phyloP scores from a whole-genome alignment of 371 early-diverging fungal genomes.

The Syncephalastrum sp. region DNA sequence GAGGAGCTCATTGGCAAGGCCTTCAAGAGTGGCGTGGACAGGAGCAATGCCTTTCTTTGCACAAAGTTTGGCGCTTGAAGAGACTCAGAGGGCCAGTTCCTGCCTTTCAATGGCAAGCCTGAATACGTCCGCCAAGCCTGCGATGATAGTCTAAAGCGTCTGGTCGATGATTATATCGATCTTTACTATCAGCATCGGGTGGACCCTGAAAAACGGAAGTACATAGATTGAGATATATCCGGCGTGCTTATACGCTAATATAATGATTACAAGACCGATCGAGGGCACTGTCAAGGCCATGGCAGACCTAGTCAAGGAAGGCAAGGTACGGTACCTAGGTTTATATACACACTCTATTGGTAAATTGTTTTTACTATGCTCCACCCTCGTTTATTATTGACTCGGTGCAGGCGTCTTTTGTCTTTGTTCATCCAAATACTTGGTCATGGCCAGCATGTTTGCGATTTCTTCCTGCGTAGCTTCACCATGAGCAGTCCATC shows the following conservation, averaged over 20 bases:
- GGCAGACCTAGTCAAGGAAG: constrained; percentile 62
- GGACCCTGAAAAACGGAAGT: constrained; percentile 36
- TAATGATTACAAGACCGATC: constrained; percentile 34
- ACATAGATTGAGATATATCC: no score
- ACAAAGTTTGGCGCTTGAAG: constrained; percentile 41
- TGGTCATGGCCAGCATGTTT: constrained; percentile 53
- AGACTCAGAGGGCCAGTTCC: constrained; percentile 16
- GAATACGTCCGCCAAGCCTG: constrained; percentile 43
- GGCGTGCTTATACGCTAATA: not conserved
- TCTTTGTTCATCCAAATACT: constrained; percentile 35
- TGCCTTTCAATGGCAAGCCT: constrained; percentile 38
- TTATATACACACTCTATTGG: constrained; percentile 14
- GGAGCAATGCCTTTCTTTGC: constrained; percentile 35
- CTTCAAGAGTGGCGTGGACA: constrained; percentile 26
- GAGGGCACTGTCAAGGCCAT: constrained; percentile 62
- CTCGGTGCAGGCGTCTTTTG: constrained; percentile 1
- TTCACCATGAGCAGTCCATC: constrained; percentile 86
- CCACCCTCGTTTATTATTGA: not conserved
- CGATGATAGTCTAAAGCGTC: constrained; percentile 37
- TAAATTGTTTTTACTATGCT: not conserved
- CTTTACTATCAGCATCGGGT: constrained; percentile 62
- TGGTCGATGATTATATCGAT: constrained; percentile 54
- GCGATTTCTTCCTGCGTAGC: constrained; percentile 68
- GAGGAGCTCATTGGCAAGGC: constrained; percentile 36
- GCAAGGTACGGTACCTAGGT: constrained; percentile 60